Percentiles rank a stretch among this genome's conserved stretches.
These are phyloP conservation scores for Alternaria atra DNA, from an alignment of 2,329 filamentous ascomycete genomes.

Conservation along the genomic window DNA sequence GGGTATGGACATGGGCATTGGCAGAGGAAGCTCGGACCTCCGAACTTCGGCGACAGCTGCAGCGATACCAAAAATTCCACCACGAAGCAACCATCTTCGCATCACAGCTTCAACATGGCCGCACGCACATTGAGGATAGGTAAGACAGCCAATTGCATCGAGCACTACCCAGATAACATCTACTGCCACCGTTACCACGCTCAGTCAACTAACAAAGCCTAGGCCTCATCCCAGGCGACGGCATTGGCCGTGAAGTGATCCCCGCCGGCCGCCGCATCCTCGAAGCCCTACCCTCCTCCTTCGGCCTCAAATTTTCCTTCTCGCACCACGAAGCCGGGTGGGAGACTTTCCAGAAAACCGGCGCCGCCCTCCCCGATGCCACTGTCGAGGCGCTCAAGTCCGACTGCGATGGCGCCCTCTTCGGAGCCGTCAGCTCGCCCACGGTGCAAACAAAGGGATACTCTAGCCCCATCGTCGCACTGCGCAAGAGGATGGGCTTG, in stretches of 20 bases:
- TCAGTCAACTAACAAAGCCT: conserved; percentile 9
- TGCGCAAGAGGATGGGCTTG: conserved; percentile 92
- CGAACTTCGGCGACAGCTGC: conserved; percentile 19
- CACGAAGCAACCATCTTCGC: conserved; percentile 5
- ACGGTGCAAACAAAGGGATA: conserved; percentile 91
- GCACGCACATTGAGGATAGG: conserved; percentile 45
- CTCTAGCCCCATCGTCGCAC: conserved; percentile 93
- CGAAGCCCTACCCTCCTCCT: conserved; percentile 89
- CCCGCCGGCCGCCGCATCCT: conserved; percentile 89
- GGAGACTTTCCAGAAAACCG: conserved; percentile 90
- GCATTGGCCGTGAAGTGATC: conserved; percentile 98
- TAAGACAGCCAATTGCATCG: conserved; percentile 2
- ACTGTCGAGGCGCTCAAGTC: conserved; percentile 88
- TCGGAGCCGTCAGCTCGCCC: conserved; percentile 93
- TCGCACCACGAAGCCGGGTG: conserved; percentile 92
- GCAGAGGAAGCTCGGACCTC: conserved; percentile 19
- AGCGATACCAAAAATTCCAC: conserved; percentile 27
- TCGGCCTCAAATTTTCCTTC: conserved; percentile 93
- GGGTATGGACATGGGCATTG: background rate
- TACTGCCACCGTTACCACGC: too few species aligned
- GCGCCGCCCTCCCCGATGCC: conserved; percentile 85
- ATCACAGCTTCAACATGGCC: conserved; percentile 37
- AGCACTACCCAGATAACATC: too few species aligned
- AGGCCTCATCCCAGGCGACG: conserved; percentile 97
- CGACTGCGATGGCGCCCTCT: conserved; percentile 95